Evolutionary conservation across 2,329 filamentous ascomycete species (phyloP).

Genomic region (Penicillium sp.): DNA sequence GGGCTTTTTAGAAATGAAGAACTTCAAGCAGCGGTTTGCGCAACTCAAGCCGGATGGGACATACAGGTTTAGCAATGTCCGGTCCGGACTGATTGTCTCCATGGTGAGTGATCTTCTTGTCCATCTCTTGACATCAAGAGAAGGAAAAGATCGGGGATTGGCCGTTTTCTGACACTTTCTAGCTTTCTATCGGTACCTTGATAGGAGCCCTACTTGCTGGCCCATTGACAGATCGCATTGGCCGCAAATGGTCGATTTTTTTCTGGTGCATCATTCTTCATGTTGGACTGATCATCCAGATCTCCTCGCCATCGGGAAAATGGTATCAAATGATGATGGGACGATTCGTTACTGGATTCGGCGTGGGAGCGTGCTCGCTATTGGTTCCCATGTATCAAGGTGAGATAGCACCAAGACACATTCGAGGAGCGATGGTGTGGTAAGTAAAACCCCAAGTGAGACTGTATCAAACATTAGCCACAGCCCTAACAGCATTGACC

Average conservation of each 20-base stretch:
- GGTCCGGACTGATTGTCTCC: constrained; percentile 45
- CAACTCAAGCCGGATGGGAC: constrained; percentile 31
- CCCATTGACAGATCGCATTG: constrained; percentile 43
- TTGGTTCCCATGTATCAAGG: constrained; percentile 50
- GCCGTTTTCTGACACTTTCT: neutral
- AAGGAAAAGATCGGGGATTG: neutral
- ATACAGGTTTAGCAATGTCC: constrained; percentile 43
- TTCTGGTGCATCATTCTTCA: constrained; percentile 44
- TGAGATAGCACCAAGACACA: constrained; percentile 47
- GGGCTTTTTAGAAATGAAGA: constrained; percentile 43
- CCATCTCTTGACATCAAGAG: neutral
- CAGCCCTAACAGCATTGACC: neutral
- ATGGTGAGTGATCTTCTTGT: constrained; percentile 23
- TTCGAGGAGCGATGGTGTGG: constrained; percentile 48
- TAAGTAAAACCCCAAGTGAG: constrained; percentile 7
- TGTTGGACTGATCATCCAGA: constrained; percentile 47
- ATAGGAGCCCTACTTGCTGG: constrained; percentile 43
- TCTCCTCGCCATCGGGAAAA: constrained; percentile 36
- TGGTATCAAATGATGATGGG: constrained; percentile 48
- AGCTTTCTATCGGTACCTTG: constrained; percentile 46
- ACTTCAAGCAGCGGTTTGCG: constrained; percentile 44
- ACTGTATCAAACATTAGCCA: neutral
- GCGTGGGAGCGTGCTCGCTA: constrained; percentile 46
- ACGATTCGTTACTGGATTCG: constrained; percentile 45
- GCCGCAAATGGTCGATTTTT: constrained; percentile 45